Base-by-base conservation (phyloP, 495 filamentous ascomycete genomes). In the Staphylotrichum longicolle region DNA sequence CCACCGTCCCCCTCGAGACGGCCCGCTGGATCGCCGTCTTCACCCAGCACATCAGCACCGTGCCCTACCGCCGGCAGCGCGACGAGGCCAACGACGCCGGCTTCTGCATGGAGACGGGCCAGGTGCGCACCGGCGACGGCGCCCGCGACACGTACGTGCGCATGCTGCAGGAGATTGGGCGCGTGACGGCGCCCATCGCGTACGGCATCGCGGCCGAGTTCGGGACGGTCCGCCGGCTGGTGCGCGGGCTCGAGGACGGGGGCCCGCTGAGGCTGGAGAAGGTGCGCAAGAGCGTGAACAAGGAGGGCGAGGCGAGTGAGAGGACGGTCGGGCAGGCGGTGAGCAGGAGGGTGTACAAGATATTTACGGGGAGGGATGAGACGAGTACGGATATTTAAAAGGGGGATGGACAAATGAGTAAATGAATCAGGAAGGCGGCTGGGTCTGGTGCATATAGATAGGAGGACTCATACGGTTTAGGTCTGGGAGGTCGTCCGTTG, bases 81-180 rank as follows among this genome's bases (percentile, higher is more conserved):
- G 74, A 76, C 48, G 72, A 74, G 39, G 67, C 72, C 49, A 68
- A 72, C 57, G 68, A 75, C 58, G 64, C 75, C 7, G 81, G 84
- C 3, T 94, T 94, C 75, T 93, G 91, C 74, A 91, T 93, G 86
- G 91, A 91, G 44, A 74, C 77, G 0, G 91, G 91, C 0, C 91
- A 94, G 69, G 89, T 94, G 40, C 88, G 86, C 53, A 81, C 86
- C 0, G 91, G 90, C 47, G 82, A 86, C 20, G 83, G 85, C 53
- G 76, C 82, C 15, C 66, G 74, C 20, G 91, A 94, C 64, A 92
- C 85, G 0, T 94, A 86, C 62, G 74, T 85, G 47, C 86, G 85
- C 64, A 90, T 93, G 89, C 77, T 96, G 47, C 87, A 92, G 72
- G 86, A 91, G 73, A 82, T 93, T 30, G 76, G 81, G 34, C 84